Conservation (phyloP, 2,329 filamentous ascomycete species). For the Aspergillus jensenii region DNA sequence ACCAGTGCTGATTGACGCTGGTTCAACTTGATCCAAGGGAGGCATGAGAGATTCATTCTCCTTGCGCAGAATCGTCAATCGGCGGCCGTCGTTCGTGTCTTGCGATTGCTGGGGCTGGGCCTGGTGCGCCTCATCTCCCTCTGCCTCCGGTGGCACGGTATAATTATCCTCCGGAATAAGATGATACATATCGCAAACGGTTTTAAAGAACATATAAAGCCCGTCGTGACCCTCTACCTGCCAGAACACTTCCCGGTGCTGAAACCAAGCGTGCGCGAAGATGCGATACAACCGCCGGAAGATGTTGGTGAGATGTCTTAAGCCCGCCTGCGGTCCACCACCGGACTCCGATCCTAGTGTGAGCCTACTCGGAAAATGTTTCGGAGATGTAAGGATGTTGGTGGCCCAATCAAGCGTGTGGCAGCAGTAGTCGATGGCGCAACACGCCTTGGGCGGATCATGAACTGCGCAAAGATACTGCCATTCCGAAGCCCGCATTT, state of each 20-base stretch:
- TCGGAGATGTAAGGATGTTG: slow-evolving; percentile 88
- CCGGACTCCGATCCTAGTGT: slow-evolving; percentile 52
- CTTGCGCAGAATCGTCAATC: slow-evolving; percentile 39
- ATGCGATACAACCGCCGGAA: slow-evolving; percentile 93
- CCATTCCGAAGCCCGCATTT: slow-evolving; percentile 99
- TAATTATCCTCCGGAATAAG: slow-evolving; percentile 92
- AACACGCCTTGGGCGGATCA: slow-evolving; percentile 93
- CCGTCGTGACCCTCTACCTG: slow-evolving; percentile 87
- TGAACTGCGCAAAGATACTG: slow-evolving; percentile 98
- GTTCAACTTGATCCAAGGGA: slow-evolving; percentile 29
- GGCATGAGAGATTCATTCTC: slow-evolving; percentile 24
- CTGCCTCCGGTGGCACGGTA: slow-evolving; percentile 89
- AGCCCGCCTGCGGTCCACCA: slow-evolving; percentile 45
- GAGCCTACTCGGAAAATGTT: slow-evolving; percentile 89
- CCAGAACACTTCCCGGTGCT: slow-evolving; percentile 95
- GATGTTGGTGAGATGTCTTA: slow-evolving; percentile 81
- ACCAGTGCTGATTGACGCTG: slow-evolving; percentile 54
- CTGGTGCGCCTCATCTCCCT: slow-evolving; percentile 66
- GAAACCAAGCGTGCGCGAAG: slow-evolving; percentile 98
- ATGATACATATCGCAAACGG: slow-evolving; percentile 87
- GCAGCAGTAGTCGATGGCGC: slow-evolving; percentile 98
- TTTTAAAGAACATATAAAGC: slow-evolving; percentile 95
- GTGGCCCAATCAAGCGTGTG: slow-evolving; percentile 98
- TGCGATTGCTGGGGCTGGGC: slow-evolving; percentile 18
- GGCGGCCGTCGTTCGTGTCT: slow-evolving; percentile 28